Conservation (phyloP, 768 basidiomycete species). For the Lyophyllum decastes region DNA sequence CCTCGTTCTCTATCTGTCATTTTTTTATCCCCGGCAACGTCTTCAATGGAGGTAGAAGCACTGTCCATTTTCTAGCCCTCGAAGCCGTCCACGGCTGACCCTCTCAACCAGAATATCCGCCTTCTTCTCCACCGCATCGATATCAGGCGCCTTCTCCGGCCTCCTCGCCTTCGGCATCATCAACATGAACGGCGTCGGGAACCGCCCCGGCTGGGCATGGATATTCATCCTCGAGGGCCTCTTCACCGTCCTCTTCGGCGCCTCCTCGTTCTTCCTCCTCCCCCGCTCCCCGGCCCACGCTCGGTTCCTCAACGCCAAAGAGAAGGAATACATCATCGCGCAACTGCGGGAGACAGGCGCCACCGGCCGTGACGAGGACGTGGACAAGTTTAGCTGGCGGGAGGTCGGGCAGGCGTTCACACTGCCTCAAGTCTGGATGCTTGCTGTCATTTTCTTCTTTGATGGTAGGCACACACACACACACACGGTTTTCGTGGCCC, state of each 20-base stretch:
- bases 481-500: no score
- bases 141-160: slow-evolving; percentile 70
- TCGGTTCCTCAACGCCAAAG: slow-evolving; percentile 50
- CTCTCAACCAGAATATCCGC: slow-evolving; percentile 42
- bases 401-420: slow-evolving; percentile 52
- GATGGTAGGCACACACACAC: slow-evolving; percentile 35
- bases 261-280: slow-evolving; percentile 48
- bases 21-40: slow-evolving; percentile 52
- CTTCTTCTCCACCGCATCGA: slow-evolving; percentile 54
- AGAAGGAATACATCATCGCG: slow-evolving; percentile 47
- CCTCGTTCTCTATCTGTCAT: slow-evolving; percentile 57
- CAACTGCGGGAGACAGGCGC: slow-evolving; percentile 45
- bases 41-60: slow-evolving; percentile 43
- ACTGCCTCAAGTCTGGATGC: slow-evolving; percentile 56
- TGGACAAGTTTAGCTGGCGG: slow-evolving; percentile 54
- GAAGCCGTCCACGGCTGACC: slow-evolving; percentile 1
- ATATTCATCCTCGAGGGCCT: slow-evolving; percentile 69
- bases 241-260: slow-evolving; percentile 62
- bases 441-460: slow-evolving; percentile 53
- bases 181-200: slow-evolving; percentile 57
- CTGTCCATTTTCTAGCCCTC: neutral
- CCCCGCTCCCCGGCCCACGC: slow-evolving; percentile 45
- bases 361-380: slow-evolving; percentile 30
- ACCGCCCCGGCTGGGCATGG: slow-evolving; percentile 67
- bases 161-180: slow-evolving; percentile 68